Evolutionary conservation across 2,329 filamentous ascomycete genomes (phyloP).

Genomic region (Fusarium sp.): DNA sequence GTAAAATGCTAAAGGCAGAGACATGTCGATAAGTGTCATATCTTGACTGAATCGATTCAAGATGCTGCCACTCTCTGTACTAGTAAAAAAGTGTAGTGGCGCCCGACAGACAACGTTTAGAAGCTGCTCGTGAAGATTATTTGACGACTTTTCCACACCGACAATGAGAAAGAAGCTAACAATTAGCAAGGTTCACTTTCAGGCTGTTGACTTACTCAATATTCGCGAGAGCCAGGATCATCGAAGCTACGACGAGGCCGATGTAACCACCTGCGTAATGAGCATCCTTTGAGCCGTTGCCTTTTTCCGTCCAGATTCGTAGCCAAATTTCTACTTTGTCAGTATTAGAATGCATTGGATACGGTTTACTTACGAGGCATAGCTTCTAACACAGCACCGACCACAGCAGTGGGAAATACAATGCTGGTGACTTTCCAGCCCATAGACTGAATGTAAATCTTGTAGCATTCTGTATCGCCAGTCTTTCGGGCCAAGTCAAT

Average conservation of each 20-base stretch:
- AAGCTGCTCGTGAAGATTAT: slow-evolving; percentile 42
- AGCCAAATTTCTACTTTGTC: slow-evolving; percentile 47
- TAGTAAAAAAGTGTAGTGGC: slow-evolving; percentile 58
- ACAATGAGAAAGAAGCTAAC: slow-evolving; percentile 46
- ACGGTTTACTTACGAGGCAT: slow-evolving; percentile 44
- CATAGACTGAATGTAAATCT: slow-evolving; percentile 49
- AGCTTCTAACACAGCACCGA: slow-evolving; percentile 34
- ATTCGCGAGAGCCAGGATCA: slow-evolving; percentile 25
- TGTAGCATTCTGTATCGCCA: slow-evolving; percentile 50
- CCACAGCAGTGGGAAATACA: slow-evolving; percentile 28
- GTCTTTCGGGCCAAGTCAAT: slow-evolving; percentile 48
- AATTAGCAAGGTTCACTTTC: not conserved
- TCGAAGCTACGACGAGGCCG: slow-evolving; percentile 37
- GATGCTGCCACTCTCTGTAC: slow-evolving; percentile 58
- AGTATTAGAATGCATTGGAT: not conserved
- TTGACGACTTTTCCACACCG: slow-evolving; percentile 44
- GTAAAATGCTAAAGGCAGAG: slow-evolving; percentile 54
- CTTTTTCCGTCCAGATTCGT: slow-evolving; percentile 47
- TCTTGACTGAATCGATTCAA: slow-evolving; percentile 63
- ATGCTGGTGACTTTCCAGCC: slow-evolving; percentile 41
- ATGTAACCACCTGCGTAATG: slow-evolving; percentile 47
- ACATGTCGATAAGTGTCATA: slow-evolving; percentile 59
- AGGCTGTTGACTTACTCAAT: slow-evolving; percentile 14
- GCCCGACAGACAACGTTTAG: slow-evolving; percentile 49
- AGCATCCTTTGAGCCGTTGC: slow-evolving; percentile 36